Evolutionary conservation across 192 early-diverging fungal genomes (phyloP), one percentile per base, ranked within the genome.

Genomic region (Funneliformis mosseae): DNA sequence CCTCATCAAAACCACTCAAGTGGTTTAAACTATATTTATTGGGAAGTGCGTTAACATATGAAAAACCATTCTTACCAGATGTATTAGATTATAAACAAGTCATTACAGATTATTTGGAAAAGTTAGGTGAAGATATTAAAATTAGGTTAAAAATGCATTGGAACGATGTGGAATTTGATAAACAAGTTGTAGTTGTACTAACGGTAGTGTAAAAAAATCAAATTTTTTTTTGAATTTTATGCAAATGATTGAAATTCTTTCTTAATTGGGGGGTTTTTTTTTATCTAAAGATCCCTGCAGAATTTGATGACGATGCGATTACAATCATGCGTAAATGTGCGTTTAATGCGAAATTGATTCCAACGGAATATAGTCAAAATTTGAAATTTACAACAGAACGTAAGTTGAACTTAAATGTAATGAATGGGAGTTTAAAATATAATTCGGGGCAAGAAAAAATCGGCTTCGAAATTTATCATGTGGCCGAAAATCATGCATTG

Each of bases 1-100:
- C 46, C 1, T 41, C 25, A 2, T 33, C 38, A 28, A 59, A 27
- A 38, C 27, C 43, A 8, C 18, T 46, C 6, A 60, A 76, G 42
- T 48, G 62, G 12, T 76, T 76, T 41, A 63, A 76, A 63, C 25
- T 76, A 4, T 12, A 62, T 68, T 81, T 90, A 10, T 85, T 82
- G 39, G 86, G 86, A 46, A 81, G 82, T 28, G 82, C 83, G 46
- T 77, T 86, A n/a, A 70, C 81, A 18, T n/a, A n/a, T n/a, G 83
- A 86, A 38, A 67, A 79, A 33, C 77, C 83, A 14, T 75, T 81
- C 7, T 55, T 55, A 21, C 50, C 50, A 6, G 50, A 21, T 21
- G 5, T 1, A 55, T 55, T 55, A 18, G 5, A 55, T n/a, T 55
- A 21, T 55, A 55, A 55, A n/a, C 1, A 55, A 21, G 50, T 55